phyloP scores from a whole-genome alignment of 257 asterid species.

The Sherardia arvensis region DNA sequence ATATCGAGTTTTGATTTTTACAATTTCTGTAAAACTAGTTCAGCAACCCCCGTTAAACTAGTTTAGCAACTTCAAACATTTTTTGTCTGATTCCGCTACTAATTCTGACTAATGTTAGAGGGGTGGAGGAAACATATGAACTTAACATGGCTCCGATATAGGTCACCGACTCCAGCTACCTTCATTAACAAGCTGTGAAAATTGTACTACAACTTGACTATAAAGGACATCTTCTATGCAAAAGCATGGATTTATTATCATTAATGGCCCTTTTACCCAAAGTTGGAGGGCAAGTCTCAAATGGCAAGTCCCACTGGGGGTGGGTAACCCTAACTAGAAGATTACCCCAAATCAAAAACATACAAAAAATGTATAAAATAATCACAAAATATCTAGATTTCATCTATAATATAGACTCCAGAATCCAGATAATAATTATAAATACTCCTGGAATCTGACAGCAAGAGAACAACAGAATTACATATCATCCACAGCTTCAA shows the following conservation, averaged over 20 bases:
- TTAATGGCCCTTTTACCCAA: neutral
- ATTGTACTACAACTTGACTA: neutral
- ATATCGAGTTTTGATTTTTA: too few relatives aligned
- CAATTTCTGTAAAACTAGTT: too few relatives aligned
- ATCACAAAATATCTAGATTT: neutral
- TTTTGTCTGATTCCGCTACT: too few relatives aligned
- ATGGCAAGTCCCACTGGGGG: neutral
- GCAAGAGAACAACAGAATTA: neutral
- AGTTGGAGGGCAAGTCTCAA: neutral
- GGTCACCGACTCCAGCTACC: neutral
- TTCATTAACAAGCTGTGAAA: neutral
- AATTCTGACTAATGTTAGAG: too few relatives aligned
- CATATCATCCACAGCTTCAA: neutral
- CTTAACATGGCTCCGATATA: too few relatives aligned
- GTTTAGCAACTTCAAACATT: too few relatives aligned
- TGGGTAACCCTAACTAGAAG: neutral
- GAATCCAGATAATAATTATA: too few relatives aligned
- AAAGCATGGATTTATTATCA: neutral
- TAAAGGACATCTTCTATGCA: neutral
- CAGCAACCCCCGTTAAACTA: too few relatives aligned
- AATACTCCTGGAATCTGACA: neutral
- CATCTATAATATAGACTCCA: too few relatives aligned
- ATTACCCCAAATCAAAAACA: neutral
- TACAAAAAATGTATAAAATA: neutral
- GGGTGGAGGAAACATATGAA: too few relatives aligned